phyloP scores from a whole-genome alignment of 305 asterid species.

The Nicotiana rustica region DNA sequence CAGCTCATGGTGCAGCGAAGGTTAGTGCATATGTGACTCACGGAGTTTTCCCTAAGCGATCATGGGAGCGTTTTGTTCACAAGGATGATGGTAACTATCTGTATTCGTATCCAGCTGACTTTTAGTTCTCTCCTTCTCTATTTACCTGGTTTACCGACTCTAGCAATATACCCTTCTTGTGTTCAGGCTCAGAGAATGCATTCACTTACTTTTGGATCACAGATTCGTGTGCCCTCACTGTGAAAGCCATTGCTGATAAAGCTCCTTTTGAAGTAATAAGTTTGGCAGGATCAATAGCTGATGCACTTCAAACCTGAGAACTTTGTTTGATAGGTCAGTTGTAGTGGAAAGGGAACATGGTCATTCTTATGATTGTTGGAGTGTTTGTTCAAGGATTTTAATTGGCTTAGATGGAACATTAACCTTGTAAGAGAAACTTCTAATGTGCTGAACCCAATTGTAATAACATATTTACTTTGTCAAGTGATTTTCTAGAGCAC shows the following conservation, averaged over 20 bases:
- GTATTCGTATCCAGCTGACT: background rate
- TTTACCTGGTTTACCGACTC: conserved; percentile 13
- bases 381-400: background rate
- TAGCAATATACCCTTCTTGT: conserved; percentile 16
- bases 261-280: conserved; percentile 92
- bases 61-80: conserved; percentile 91
- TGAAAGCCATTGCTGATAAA: conserved; percentile 63
- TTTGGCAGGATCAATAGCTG: conserved; percentile 91
- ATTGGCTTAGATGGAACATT: background rate
- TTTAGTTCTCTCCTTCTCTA: background rate
- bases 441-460: background rate
- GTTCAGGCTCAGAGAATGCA: conserved; percentile 54
- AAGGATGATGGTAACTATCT: conserved; percentile 60
- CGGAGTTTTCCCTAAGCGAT: conserved; percentile 85
- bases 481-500: background rate
- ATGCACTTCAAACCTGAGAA: conserved; percentile 78
- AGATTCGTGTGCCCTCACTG: conserved; percentile 88
- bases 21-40: conserved; percentile 99
- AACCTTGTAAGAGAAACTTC: background rate
- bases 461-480: background rate
- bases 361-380: background rate
- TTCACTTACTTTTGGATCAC: conserved; percentile 92
- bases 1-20: conserved; percentile 92
- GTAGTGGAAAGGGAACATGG: background rate
- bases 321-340: background rate